A percentile compares a stretch with the other conserved stretches of the same genome.
These are phyloP conservation scores for Cercospora citrullina DNA, from an alignment of 2,329 filamentous ascomycete species.

Conservation along the genomic window DNA sequence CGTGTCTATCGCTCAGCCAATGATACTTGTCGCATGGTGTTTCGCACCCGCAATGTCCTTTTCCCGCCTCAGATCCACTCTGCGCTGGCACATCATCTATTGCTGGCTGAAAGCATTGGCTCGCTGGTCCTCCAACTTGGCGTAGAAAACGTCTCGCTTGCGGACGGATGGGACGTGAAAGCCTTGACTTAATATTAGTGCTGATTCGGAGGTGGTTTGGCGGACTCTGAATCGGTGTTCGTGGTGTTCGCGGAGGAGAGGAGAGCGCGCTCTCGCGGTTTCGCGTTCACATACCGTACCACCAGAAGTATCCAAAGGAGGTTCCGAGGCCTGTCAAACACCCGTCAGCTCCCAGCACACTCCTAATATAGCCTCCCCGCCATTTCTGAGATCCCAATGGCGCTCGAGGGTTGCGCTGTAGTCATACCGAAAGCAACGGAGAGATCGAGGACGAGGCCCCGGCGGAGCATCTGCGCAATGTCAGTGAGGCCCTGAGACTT, in stretches of 20 bases:
- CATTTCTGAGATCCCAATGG: not conserved
- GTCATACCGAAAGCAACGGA: conserved; percentile 64
- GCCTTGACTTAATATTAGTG: conserved; percentile 43
- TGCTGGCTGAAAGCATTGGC: conserved; percentile 48
- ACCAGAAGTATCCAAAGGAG: conserved; percentile 64
- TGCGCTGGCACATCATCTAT: conserved; percentile 3
- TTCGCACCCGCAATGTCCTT: conserved; percentile 8
- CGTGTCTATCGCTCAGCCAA: not conserved
- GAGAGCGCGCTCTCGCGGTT: conserved; percentile 2
- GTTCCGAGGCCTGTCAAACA: conserved; percentile 58
- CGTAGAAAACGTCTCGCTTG: conserved; percentile 63
- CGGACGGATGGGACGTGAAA: conserved; percentile 66
- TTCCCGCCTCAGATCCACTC: not conserved
- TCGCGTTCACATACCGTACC: conserved; percentile 58
- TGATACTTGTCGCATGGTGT: conserved; percentile 10
- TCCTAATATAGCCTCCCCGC: not conserved
- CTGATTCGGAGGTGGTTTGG: conserved; percentile 5
- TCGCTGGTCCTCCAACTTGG: conserved; percentile 63
- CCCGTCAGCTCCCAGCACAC: conserved; percentile 6
- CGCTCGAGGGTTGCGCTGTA: not conserved
- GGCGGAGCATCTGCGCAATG: conserved; percentile 61
- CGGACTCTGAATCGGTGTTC: not conserved
- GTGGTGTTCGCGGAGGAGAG: not conserved
- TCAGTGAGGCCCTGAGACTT: conserved; percentile 25
- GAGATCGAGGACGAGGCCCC: conserved; percentile 65